These are phyloP conservation scores for Trichodelitschia bisporula DNA, from an alignment of 495 filamentous ascomycete species.

Conservation along the genomic window DNA sequence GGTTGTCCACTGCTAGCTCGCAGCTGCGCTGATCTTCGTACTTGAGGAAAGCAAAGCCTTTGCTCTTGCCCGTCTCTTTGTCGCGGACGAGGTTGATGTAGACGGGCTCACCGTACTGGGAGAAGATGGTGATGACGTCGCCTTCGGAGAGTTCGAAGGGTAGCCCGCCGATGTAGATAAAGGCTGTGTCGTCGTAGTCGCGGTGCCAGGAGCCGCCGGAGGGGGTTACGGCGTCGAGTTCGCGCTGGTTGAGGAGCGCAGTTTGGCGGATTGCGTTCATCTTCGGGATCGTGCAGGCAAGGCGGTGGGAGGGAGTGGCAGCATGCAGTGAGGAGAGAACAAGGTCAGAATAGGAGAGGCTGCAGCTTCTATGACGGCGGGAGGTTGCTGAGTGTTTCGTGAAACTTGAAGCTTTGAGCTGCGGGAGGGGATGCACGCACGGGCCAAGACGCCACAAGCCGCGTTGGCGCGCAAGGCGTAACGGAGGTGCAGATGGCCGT, in stretches of 20 bases:
- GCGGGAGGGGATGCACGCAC: too few species aligned
- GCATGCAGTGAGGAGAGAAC: too few species aligned
- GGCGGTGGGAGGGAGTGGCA: conserved; percentile 3
- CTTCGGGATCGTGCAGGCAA: conserved; percentile 6
- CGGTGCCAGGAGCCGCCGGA: conserved; percentile 87
- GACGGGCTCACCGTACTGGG: conserved; percentile 83
- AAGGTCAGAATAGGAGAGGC: too few species aligned
- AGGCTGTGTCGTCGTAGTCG: conserved; percentile 93
- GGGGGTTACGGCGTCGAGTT: conserved; percentile 65
- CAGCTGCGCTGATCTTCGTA: conserved; percentile 96
- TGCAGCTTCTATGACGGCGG: too few species aligned
- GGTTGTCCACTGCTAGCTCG: conserved; percentile 85
- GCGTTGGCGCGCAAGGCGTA: too few species aligned
- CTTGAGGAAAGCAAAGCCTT: conserved; percentile 85
- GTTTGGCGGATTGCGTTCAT: conserved; percentile 92
- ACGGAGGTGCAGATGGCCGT: too few species aligned
- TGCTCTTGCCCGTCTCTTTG: conserved; percentile 85
- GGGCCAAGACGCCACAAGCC: too few species aligned
- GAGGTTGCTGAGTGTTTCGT: too few species aligned
- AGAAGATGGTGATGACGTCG: conserved; percentile 91
- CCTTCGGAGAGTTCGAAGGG: conserved; percentile 88
- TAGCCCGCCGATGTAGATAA: conserved; percentile 85
- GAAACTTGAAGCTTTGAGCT: too few species aligned
- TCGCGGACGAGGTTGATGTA: conserved; percentile 78
- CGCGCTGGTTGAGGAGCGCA: conserved; percentile 79